Conservation (phyloP, 2,329 filamentous ascomycete species). For the Claviceps pazoutovae region DNA sequence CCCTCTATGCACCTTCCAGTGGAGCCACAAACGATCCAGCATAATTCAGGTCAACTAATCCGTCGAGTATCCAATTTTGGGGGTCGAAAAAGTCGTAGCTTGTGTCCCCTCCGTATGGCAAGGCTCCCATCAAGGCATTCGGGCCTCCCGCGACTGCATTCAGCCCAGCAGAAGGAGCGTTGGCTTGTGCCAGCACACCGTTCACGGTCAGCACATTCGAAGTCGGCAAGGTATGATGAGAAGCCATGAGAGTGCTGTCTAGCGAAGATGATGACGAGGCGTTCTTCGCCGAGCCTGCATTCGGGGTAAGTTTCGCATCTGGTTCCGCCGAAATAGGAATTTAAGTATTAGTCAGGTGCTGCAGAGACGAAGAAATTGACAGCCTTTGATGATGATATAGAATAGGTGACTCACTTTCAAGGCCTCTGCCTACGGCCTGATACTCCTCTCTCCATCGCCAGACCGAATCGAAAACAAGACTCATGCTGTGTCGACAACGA, state of each 20-base stretch:
- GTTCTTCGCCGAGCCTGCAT: slow-evolving; percentile 65
- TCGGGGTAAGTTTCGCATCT: slow-evolving; percentile 75
- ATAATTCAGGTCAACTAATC: slow-evolving; percentile 67
- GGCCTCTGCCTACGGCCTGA: slow-evolving; percentile 53
- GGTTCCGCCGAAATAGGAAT: background rate
- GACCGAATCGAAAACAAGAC: slow-evolving; percentile 69
- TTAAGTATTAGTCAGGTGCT: too few relatives aligned
- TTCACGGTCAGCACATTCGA: slow-evolving; percentile 35
- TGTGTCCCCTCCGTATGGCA: slow-evolving; percentile 47
- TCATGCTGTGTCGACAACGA: slow-evolving; percentile 75
- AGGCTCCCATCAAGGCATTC: slow-evolving; percentile 33
- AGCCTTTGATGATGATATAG: background rate
- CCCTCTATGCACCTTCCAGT: slow-evolving; percentile 35
- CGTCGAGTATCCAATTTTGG: slow-evolving; percentile 86
- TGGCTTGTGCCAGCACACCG: slow-evolving; percentile 36
- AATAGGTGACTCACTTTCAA: slow-evolving; percentile 48
- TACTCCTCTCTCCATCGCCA: slow-evolving; percentile 78
- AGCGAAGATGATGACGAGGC: slow-evolving; percentile 55
- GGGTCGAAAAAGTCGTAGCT: slow-evolving; percentile 86
- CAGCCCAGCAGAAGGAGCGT: slow-evolving; percentile 28
- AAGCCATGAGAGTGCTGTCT: slow-evolving; percentile 43
- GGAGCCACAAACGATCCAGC: slow-evolving; percentile 35
- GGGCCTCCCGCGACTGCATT: slow-evolving; percentile 24
- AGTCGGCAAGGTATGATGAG: slow-evolving; percentile 22
- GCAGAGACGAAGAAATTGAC: background rate